Conservation (phyloP, 1,139 yeast species). For the Blastobotrys buckinghamii region DNA sequence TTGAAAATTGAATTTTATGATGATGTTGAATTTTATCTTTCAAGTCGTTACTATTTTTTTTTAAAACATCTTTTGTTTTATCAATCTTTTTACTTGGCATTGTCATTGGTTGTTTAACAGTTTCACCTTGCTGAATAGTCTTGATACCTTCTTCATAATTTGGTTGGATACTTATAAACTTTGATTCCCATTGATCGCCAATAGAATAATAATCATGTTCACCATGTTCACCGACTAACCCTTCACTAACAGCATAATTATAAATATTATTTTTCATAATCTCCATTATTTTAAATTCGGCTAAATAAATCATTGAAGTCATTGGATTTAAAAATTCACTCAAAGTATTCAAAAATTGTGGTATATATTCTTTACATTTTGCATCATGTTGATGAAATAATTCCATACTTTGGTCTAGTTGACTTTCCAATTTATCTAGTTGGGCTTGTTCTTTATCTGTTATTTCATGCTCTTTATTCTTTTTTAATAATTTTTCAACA, state of each 20-base stretch:
- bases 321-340: conserved; percentile 47
- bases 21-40: conserved; percentile 15
- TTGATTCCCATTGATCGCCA: conserved; percentile 28
- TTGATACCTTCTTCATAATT: conserved; percentile 29
- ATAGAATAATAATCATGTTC: conserved; percentile 16
- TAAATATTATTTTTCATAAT: conserved; percentile 23
- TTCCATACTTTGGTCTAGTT: conserved; percentile 30
- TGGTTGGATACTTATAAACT: conserved; percentile 27
- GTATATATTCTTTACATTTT: conserved; percentile 40
- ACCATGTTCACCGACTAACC: conserved; percentile 2
- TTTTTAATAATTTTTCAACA: conserved; percentile 40
- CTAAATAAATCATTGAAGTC: conserved; percentile 29
- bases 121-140: conserved; percentile 26
- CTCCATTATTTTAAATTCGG: conserved; percentile 26
- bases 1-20: conserved; percentile 20
- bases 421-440: conserved; percentile 27
- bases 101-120: conserved; percentile 27
- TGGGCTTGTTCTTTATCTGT: conserved; percentile 31
- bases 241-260: conserved; percentile 23
- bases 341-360: conserved; percentile 42
- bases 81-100: conserved; percentile 14
- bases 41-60: conserved; percentile 15
- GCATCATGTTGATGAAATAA: conserved; percentile 38
- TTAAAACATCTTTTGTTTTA: conserved; percentile 20
- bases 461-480: conserved; percentile 25